Evolutionary conservation across 2,329 filamentous ascomycete species (phyloP), one percentile per base, ranked within the genome.

Genomic region (Cladosporium sp.): DNA sequence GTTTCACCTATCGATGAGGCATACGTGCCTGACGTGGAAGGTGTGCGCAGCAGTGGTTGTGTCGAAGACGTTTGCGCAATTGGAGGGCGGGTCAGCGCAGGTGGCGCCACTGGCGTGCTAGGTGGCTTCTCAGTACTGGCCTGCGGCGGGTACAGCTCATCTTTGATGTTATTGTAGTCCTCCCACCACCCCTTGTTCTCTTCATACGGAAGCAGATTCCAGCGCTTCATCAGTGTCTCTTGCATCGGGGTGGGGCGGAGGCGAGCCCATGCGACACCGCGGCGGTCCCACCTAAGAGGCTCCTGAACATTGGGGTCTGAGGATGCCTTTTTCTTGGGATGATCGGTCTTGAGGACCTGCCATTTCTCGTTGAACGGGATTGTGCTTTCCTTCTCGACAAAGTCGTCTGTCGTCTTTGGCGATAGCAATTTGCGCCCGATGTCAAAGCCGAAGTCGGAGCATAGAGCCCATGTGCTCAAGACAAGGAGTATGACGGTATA

Each of bases 291-390:
- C 34, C 32, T 39, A 25, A 32, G 11, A 7, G 8, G 3, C 26
- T 32, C 16, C 26, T 13, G 18, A 16, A 14, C 11, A 1, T 25
- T 18, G 5, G 21, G 26, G 3, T 26, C 23, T 11, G n/a, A 13
- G 1, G 36, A 18, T 14, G 13, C 21, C 23, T 51, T 51, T 21
- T 28, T n/a, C 14, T 51, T 61, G 0, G 13, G 26, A 10, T 34
- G 28, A 21, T 61, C 46, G 14, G 46, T 61, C 14, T 61, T 34
- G 3, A 26, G 0, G 5, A 61, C 58, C 5, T 36, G 13, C 58
- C 58, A 61, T 6, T 36, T 21, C 6, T 53, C 21, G 21, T 61
- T 61, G 46, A 61, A 61, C 18, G 58, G 58, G 2, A 61, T 61
- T 7, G 8, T 51, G 28, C 10, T 51, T 8, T 14, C 21, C 2